Base-by-base conservation (phyloP, 352 stramenopile genomes). In the Pythium volutum region DNA sequence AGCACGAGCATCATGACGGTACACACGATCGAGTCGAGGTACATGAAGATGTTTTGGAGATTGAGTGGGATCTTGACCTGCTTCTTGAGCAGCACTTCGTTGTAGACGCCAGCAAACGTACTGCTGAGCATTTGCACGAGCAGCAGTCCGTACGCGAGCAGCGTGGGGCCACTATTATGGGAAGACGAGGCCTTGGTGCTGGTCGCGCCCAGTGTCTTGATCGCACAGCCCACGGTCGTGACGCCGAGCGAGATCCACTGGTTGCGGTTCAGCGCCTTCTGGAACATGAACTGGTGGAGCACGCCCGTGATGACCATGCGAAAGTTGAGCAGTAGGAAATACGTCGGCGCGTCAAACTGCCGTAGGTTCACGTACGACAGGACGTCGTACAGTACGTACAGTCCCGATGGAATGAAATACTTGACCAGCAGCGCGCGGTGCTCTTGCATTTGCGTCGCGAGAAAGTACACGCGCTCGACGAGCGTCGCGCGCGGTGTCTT, bases 31-130 rank as follows among this genome's bases (percentile, higher is more conserved):
- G 84, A 93, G 73, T 93, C 79, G 39, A 85, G 54, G 69, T 93
- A 93, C 84, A 93, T 93, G 64, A 91, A 89, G 50, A 90, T 78
- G 54, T 93, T 93, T 64, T 93, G 84, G 48, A 93, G 61, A 58
- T 93, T 90, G 45, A 89, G 60, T 15, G 81, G 62, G 55, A 90
- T 89, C 59, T 75, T 70, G 36, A 71, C 52, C 59, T 91, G 77
- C 33, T 86, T 88, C 71, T 93, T 93, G 27, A 93, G 75, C 41
- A 93, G 62, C 59, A 86, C 73, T 73, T 93, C 84, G 64, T 91
- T 93, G 80, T 93, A 93, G 12, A 93, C 84, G 7, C 81, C 81
- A 2, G 81, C 84, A 65, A 93, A 93, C 12, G 84, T 91, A 43
- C 77, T 88, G 60, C 79, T 89, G 55, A 93, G 78, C 64, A 93